Evolutionary conservation across 768 basidiomycete genomes (phyloP), one percentile per base, ranked within the genome.

Genomic region (Auricularia heimuer): DNA sequence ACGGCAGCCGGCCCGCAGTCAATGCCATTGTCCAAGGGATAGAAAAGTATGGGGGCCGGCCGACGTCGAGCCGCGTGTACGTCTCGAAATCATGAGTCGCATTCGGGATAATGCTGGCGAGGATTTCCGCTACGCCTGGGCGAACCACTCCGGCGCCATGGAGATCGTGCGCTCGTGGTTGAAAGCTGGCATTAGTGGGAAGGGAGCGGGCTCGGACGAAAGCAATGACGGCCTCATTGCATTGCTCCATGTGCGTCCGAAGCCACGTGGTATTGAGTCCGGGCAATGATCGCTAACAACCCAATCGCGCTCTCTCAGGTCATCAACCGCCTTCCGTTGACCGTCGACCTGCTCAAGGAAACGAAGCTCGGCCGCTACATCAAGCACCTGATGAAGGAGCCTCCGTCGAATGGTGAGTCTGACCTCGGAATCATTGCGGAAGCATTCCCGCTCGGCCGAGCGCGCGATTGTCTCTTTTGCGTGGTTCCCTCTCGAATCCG

Each of bases 101-200:
- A 88, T 93, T 68, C 82, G 91, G 68, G 90, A 94, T 73, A 84
- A 86, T 61, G 92, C 92, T 35, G 88, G 85, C 51, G 90, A 92
- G 71, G 89, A 90, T 70, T 94, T 93, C 71, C 92, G 89, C 73
- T 85, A 89, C 54, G 90, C 90, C 3, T 93, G 91, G 90, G 82
- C 85, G 16, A 90, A 91, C 73, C 91, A 89, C 72, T n/a, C 71
- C 54, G 73, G 75, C 45, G 92, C 90, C 18, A 85, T 93, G 78
- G 89, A 89, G 66, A 81, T 92, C 42, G 84, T 89, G 54, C 82
- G 89, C 61, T 89, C 90, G 69, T 94, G 92, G 92, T 76, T 94
- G 66, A 90, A 86, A 76, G 80, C 86, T 1, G 88, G 83, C 29
- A 82, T 84, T 65, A 79, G 80, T 35, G 82, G 80, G 60, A 84